Percentiles rank a stretch among this genome's conserved stretches.
phyloP scores from a whole-genome alignment of 257 asterid species.

The Euphrasia confusa region DNA sequence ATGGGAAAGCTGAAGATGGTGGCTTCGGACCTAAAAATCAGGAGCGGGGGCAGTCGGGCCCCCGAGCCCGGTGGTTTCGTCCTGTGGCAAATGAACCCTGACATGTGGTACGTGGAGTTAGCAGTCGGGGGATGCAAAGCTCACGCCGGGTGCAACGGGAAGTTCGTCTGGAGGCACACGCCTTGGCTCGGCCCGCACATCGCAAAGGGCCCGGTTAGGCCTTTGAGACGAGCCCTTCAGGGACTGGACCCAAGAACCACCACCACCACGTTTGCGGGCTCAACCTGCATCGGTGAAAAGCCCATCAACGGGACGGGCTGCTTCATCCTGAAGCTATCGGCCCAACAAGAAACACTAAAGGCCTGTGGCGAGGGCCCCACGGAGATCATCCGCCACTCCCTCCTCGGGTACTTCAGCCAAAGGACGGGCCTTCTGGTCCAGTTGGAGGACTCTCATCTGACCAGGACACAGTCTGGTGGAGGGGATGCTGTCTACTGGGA shows the following conservation, averaged over 20 bases:
- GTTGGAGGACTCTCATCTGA: slow-evolving; percentile 85
- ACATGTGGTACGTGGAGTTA: slow-evolving; percentile 86
- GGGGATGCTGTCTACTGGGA: slow-evolving; percentile 89
- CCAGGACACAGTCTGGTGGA: slow-evolving; percentile 70
- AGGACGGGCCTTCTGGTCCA: slow-evolving; percentile 74
- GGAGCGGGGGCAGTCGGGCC: slow-evolving; percentile 37
- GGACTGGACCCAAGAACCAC: slow-evolving; percentile 90
- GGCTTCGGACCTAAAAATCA: slow-evolving; percentile 69
- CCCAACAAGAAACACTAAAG: slow-evolving; percentile 62
- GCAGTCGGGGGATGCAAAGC: slow-evolving; percentile 81
- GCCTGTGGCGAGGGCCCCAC: slow-evolving; percentile 84
- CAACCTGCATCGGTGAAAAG: slow-evolving; percentile 88
- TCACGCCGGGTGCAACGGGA: slow-evolving; percentile 82
- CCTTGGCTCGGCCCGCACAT: slow-evolving; percentile 90
- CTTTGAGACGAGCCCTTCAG: slow-evolving; percentile 84
- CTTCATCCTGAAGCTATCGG: slow-evolving; percentile 73
- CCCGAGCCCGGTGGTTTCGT: slow-evolving; percentile 78
- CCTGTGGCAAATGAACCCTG: slow-evolving; percentile 85
- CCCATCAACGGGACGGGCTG: slow-evolving; percentile 70
- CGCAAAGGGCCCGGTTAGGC: slow-evolving; percentile 82
- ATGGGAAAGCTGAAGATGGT: slow-evolving; percentile 81
- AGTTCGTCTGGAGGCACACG: slow-evolving; percentile 79
- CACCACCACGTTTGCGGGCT: slow-evolving; percentile 62
- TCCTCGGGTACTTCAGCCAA: slow-evolving; percentile 90
- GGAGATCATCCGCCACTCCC: slow-evolving; percentile 74